Evolutionary conservation across 768 basidiomycete genomes (phyloP), one percentile per base, ranked within the genome.

Genomic region (Mycena polygramma): DNA sequence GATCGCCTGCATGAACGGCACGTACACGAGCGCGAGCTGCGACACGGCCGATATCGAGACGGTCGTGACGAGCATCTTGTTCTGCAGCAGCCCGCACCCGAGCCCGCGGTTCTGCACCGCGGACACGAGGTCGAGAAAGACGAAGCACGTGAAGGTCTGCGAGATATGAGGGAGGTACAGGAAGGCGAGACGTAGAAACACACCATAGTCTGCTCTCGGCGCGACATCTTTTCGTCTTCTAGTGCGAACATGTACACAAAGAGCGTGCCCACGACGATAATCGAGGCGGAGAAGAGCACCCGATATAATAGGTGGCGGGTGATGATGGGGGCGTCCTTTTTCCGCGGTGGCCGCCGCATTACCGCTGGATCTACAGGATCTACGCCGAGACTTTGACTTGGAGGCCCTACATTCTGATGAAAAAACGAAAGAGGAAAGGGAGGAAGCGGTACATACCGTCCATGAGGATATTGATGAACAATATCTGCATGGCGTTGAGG

Each of bases 381-480:
- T 10, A 99, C 97, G 63, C 97, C 97, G 48, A 99, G 86, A 63
- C 95, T 96, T 79, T 98, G 96, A 76, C 95, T 96, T 4, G 96
- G 96, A 13, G 96, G 96, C 11, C 95, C 94, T 96, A 77, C 51
- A 66, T 72, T 43, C 55, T 11, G 68, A 64, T 69, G 24, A 72
- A 11, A 49, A 57, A 11, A 39, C 48, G 8, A 22, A 62, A 17
- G 49, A 53, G 30, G 66, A 37, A 3, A 60, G 68, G 30, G 8
- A 41, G 46, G 20, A 80, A 39, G 20, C 39, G 20, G 26, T 9
- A 17, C 87, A 41, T 66, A 92, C 96, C 96, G 73, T 99, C 97
- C 97, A 99, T 99, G 57, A 99, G 88, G 78, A 98, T 98, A 82
- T 99, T 98, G 77, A 98, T 98, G 79, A 98, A 99, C n/a, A 99